These are phyloP conservation scores for Linderniella brevidens DNA, from an alignment of 257 asterid species.

Conservation along the genomic window DNA sequence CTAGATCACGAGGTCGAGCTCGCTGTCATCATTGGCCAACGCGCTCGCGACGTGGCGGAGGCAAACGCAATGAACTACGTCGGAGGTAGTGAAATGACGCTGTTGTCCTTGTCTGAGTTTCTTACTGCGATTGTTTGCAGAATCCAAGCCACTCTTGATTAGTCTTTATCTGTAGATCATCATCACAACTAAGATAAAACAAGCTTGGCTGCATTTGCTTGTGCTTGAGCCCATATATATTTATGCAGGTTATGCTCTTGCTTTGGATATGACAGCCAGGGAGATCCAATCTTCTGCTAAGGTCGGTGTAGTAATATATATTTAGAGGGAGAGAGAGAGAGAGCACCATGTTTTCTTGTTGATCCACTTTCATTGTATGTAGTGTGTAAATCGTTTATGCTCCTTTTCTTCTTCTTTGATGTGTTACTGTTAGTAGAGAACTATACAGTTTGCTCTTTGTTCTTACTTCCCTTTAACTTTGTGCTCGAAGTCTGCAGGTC, in stretches of 20 bases:
- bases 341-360: too few relatives aligned
- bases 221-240: background rate
- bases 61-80: constrained; percentile 68
- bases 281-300: constrained; percentile 80
- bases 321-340: too few relatives aligned
- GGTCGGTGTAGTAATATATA: constrained; percentile 24
- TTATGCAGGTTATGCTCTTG: constrained; percentile 88
- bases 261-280: constrained; percentile 98
- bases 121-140: constrained; percentile 1
- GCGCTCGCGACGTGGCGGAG: constrained; percentile 78
- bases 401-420: too few relatives aligned
- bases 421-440: too few relatives aligned
- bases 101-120: background rate
- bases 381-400: too few relatives aligned
- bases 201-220: constrained; percentile 3
- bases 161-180: too few relatives aligned
- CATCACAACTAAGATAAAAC: background rate
- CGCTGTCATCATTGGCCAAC: constrained; percentile 79
- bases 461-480: constrained; percentile 3
- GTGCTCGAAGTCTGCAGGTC: constrained; percentile 83
- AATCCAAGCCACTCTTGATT: too few relatives aligned
- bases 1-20: constrained; percentile 95
- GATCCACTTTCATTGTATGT: too few relatives aligned
- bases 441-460: too few relatives aligned
- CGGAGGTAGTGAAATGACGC: constrained; percentile 34